These are phyloP conservation scores for Pythium phragmiticola DNA, from an alignment of 352 stramenopile genomes.

Conservation along the genomic window DNA sequence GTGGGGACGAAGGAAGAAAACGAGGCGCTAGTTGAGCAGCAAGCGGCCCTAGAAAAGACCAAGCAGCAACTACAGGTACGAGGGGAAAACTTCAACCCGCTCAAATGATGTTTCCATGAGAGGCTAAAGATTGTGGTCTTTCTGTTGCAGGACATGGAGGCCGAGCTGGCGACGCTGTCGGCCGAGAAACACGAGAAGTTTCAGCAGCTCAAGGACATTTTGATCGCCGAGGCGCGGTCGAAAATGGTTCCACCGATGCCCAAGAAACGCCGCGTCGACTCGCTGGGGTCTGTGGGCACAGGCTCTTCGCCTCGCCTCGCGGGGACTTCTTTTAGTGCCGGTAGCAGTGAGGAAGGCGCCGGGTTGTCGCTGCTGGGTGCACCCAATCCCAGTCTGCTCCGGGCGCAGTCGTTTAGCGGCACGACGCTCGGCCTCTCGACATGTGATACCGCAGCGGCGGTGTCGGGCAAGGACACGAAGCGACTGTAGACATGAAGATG, in stretches of 20 bases:
- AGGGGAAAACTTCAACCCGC: background rate
- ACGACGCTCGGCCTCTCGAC: background rate
- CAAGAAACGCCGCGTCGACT: slow-evolving; percentile 28
- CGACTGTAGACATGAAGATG: background rate
- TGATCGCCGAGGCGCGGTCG: slow-evolving; percentile 60
- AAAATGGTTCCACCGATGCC: slow-evolving; percentile 32
- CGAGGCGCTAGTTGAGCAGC: slow-evolving; percentile 2
- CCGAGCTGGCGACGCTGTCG: slow-evolving; percentile 45
- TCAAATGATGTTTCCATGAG: background rate
- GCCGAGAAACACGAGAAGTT: slow-evolving; percentile 78
- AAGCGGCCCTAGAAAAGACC: slow-evolving; percentile 12
- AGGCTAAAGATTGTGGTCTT: background rate
- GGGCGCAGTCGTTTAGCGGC: slow-evolving; percentile 22
- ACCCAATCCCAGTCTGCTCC: slow-evolving; percentile 13
- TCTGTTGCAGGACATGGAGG: slow-evolving; percentile 39
- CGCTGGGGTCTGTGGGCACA: slow-evolving; percentile 4
- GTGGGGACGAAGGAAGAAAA: background rate
- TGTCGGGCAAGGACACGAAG: background rate
- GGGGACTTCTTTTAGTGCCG: background rate
- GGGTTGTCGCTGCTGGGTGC: slow-evolving; percentile 14
- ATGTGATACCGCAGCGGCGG: background rate
- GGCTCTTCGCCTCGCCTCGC: slow-evolving; percentile 11
- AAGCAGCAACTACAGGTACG: slow-evolving; percentile 28
- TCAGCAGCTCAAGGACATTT: slow-evolving; percentile 66
- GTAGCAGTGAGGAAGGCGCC: background rate